Evolutionary conservation across 2,329 filamentous ascomycete genomes (phyloP).

Genomic region (Calonectria pteridis): DNA sequence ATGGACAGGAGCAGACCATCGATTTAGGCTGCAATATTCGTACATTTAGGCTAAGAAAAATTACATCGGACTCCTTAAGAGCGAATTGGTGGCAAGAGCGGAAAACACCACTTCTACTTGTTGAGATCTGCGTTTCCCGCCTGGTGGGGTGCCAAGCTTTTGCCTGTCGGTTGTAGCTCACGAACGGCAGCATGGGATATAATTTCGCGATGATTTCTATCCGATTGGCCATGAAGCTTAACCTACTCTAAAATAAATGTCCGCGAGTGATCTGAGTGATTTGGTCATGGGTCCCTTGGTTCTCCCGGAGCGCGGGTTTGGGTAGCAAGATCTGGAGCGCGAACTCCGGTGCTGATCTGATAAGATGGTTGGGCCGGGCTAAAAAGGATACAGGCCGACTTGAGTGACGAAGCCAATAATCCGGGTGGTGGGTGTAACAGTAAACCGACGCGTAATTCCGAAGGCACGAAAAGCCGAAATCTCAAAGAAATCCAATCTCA

Average conservation of each 20-base stretch:
- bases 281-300: background rate
- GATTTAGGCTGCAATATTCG: background rate
- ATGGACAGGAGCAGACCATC: background rate
- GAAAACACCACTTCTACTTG: background rate
- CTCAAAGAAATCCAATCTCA: background rate
- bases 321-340: background rate
- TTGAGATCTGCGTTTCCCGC: background rate
- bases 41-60: background rate
- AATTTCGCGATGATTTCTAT: background rate
- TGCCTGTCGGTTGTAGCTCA: background rate
- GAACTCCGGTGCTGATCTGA: slow-evolving; percentile 23
- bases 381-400: background rate
- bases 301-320: background rate
- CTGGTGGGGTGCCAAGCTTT: background rate
- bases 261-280: background rate
- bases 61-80: too few species aligned
- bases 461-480: background rate
- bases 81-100: background rate
- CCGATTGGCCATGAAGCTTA: background rate
- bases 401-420: background rate
- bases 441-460: background rate
- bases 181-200: background rate
- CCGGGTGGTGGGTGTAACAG: too few species aligned
- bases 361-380: slow-evolving; percentile 7
- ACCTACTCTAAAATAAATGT: background rate